phyloP scores from a whole-genome alignment of 1,284 basidiomycete species.

The Sparassis latifolia region DNA sequence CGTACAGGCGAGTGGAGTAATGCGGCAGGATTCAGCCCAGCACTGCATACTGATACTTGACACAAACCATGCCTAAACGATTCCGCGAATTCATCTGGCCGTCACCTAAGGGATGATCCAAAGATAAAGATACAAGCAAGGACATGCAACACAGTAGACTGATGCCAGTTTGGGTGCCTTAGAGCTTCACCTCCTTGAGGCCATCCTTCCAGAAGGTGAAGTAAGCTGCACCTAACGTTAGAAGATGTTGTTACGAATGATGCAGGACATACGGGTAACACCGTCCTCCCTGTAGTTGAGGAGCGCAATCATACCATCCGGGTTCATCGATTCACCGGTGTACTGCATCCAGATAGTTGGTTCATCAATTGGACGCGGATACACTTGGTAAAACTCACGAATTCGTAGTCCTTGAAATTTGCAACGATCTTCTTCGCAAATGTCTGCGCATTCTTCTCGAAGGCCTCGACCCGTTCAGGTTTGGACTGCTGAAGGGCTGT shows the following conservation, averaged over 20 bases:
- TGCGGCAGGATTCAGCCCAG: too few relatives aligned
- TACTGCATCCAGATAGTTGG: slow-evolving; percentile 40
- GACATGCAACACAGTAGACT: slow-evolving; percentile 3
- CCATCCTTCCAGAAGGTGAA: slow-evolving; percentile 95
- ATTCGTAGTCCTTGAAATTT: slow-evolving; percentile 91
- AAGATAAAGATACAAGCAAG: slow-evolving; percentile 9
- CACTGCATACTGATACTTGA: too few relatives aligned
- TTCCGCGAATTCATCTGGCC: not conserved
- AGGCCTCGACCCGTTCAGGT: slow-evolving; percentile 69
- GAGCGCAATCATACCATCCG: slow-evolving; percentile 86
- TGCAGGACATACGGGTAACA: slow-evolving; percentile 55
- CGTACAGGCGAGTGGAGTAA: too few relatives aligned
- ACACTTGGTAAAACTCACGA: slow-evolving; percentile 40
- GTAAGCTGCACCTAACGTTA: slow-evolving; percentile 53
- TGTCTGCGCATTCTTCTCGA: slow-evolving; percentile 78
- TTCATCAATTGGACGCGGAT: slow-evolving; percentile 7
- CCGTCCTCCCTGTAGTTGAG: slow-evolving; percentile 82
- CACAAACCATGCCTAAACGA: too few relatives aligned
- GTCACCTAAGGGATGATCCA: slow-evolving; percentile 4
- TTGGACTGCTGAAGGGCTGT: slow-evolving; percentile 48
- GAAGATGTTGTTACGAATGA: not conserved
- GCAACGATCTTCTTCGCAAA: slow-evolving; percentile 87
- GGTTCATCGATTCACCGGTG: slow-evolving; percentile 83
- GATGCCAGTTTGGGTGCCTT: slow-evolving; percentile 7
- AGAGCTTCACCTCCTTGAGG: slow-evolving; percentile 71